Base-by-base conservation (phyloP, 371 early-diverging fungal species). In the Circinella umbellata region DNA sequence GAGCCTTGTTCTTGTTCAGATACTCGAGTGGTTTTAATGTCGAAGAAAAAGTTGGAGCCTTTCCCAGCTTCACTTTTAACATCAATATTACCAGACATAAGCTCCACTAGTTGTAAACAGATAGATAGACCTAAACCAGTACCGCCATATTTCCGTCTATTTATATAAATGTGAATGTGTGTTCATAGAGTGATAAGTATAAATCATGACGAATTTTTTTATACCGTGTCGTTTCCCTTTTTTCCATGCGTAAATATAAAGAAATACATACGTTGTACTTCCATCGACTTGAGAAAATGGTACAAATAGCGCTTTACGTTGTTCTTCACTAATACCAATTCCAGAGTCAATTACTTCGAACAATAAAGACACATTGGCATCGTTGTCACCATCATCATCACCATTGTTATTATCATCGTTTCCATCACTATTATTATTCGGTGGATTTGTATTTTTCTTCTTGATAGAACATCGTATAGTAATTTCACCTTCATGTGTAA, bases 81-180 rank as follows among this genome's bases (percentile, higher is more conserved):
- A 10, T 77, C 73, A 35, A 89, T 83, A 11, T 72, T 72, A 39
- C 89, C 90, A 48, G 83, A 72, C 89, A 89, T 87, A 4, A 86
- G 75, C 14, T 83, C 69, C 5, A 87, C 86, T 20, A 90, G 67
- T 61, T 85, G 83, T 8, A 84, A 70, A 68, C 86, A 86, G 47
- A 90, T 89, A n/a, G 84, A 81, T 6, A 90, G 74, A 0, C 90
- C 90, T 8, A 90, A 72, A 10, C 90, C 90, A 5, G 89, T 88
- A 4, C 90, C 90, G 46, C 89, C 89, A 68, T 86, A 89, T 69
- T 83, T 86, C 34, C 88, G 86, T 8, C 78, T 80, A 71, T 6
- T 5, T 49, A 48, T 48, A 48, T 34, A 4, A 11, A 13, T 47
- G 49, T 27, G 27, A 27, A 27, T 27, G 2, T 27, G 27, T 27